Conservation (phyloP, 768 basidiomycete species). For the Asterophora parasitica region DNA sequence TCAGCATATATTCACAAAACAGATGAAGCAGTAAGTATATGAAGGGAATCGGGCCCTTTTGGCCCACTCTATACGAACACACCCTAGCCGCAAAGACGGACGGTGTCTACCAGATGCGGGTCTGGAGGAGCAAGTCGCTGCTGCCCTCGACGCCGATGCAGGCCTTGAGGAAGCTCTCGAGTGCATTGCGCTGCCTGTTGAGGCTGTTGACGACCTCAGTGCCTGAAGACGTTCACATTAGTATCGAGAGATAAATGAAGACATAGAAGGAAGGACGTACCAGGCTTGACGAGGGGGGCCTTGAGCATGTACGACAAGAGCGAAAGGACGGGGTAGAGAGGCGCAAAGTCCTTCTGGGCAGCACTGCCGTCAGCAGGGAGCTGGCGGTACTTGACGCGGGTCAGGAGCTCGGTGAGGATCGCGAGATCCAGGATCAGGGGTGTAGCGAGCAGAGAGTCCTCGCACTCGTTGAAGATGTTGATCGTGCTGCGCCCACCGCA, state of each 20-base stretch:
- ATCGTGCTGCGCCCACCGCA: constrained; percentile 93
- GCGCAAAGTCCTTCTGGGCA: constrained; percentile 59
- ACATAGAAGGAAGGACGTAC: constrained; percentile 26
- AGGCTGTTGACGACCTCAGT: constrained; percentile 94
- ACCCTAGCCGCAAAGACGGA: too few species aligned
- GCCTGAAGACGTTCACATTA: constrained; percentile 30
- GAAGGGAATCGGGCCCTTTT: too few species aligned
- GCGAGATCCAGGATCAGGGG: constrained; percentile 92
- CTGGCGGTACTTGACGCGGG: constrained; percentile 86
- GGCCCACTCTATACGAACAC: too few species aligned
- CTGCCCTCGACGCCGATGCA: constrained; percentile 83
- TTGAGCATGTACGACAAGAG: constrained; percentile 97
- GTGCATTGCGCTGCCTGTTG: constrained; percentile 89
- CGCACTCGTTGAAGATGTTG: constrained; percentile 98
- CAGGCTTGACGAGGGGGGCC: constrained; percentile 94
- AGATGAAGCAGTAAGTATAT: too few species aligned
- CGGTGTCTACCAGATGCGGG: constrained; percentile 74
- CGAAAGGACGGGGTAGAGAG: constrained; percentile 87
- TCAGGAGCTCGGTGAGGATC: constrained; percentile 91
- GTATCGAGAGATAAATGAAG: background rate
- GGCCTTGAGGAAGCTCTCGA: constrained; percentile 92
- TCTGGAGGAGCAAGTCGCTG: constrained; percentile 81
- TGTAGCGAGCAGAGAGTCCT: constrained; percentile 95
- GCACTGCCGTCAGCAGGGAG: constrained; percentile 23
- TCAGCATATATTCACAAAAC: too few species aligned